Evolutionary conservation across 306 rosid species (phyloP), one percentile per base, ranked within the genome.

Genomic region (Vigna trinervia): DNA sequence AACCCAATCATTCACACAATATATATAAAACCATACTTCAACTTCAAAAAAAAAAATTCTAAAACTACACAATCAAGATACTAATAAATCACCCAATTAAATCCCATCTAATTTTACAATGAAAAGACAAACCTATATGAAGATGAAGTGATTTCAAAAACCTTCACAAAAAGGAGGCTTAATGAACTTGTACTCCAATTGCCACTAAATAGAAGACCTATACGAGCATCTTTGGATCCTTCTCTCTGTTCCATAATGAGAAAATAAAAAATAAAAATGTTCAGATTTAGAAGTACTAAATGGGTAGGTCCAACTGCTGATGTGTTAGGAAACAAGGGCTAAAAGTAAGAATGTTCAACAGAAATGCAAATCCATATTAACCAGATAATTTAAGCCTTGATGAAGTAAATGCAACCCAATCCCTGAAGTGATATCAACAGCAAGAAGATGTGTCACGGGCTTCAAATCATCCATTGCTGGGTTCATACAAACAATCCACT

Each of bases 361-460:
- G 52, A 57, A n/a, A 62, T 52, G 73, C 43, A 71, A 74, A 70
- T 74, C 30, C 34, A 63, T 81, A 66, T 15, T 80, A 70, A 95
- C 99, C 97, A 95, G 96, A 85, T 89, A 92, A 78, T 32, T 81
- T 64, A 95, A 83, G 89, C 96, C 93, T 82, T 90, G 96, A 68
- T 48, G 90, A 75, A 95, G 93, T 81, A 95, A 87, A 81, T 86
- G 84, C 59, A 89, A 75, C 87, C 99, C 97, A 65, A 87, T 88
- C 79, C 74, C 83, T 60, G 92, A 88, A 75, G 92, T 56, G 71
- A 86, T 80, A 78, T 95, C 90, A 78, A 95, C 84, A 66, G 86
- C 92, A 82, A 95, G 85, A 82, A 92, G 92, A 83, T 95, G 99
- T 46, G 99, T 95, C 79, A 95, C 94, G 0, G 97, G 87, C 86